These are phyloP conservation scores for Hyphopichia burtonii DNA, from an alignment of 1,139 yeast genomes.

Conservation along the genomic window DNA sequence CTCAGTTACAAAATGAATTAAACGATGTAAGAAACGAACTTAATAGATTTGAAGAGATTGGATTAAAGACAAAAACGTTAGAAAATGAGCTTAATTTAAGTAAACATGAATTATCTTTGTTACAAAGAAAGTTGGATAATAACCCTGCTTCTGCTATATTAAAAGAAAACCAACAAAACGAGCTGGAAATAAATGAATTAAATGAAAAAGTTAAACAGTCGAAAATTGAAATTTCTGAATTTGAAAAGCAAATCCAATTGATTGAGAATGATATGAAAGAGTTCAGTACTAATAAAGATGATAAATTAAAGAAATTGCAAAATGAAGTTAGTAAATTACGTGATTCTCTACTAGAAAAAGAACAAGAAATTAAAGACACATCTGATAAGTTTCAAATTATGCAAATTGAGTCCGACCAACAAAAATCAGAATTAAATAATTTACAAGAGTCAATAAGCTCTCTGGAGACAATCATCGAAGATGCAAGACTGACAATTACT, in stretches of 20 bases:
- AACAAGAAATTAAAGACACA: conserved; percentile 41
- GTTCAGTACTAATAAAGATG: conserved; percentile 75
- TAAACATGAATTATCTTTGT: conserved; percentile 64
- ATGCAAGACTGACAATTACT: conserved; percentile 34
- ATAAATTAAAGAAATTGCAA: conserved; percentile 70
- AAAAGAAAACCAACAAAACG: conserved; percentile 48
- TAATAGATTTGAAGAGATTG: conserved; percentile 42
- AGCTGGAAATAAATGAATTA: conserved; percentile 49
- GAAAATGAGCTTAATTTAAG: conserved; percentile 67
- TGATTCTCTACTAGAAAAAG: conserved; percentile 36
- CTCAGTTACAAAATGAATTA: conserved; percentile 39
- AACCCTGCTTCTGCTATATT: conserved; percentile 61
- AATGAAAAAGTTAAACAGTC: conserved; percentile 36
- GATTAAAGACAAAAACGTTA: conserved; percentile 53
- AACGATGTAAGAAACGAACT: conserved; percentile 41
- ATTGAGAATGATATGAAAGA: conserved; percentile 82
- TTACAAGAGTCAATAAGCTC: conserved; percentile 42
- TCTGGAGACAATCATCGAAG: conserved; percentile 32
- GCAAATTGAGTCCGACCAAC: conserved; percentile 72
- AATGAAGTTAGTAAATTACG: conserved; percentile 48
- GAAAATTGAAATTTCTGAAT: conserved; percentile 21
- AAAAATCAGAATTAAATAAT: conserved; percentile 52
- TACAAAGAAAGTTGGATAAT: conserved; percentile 58
- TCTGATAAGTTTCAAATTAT: conserved; percentile 61
- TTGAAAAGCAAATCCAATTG: conserved; percentile 44